Base-by-base conservation (phyloP, 495 filamentous ascomycete genomes). In the Rhypophila decipiens region DNA sequence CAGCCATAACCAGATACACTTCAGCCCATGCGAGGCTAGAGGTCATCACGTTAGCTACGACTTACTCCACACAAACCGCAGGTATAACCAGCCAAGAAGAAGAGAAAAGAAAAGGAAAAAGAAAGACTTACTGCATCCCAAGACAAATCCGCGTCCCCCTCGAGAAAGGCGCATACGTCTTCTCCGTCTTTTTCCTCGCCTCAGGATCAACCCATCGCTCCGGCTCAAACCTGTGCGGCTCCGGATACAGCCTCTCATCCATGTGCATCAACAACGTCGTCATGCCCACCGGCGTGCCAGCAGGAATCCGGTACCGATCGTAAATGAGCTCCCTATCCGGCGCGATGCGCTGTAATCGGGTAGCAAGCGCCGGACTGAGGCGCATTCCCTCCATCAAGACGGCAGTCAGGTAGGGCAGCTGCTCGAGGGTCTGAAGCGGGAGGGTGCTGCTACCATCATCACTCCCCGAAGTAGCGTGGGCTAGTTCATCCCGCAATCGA, bases 301-400 rank as follows among this genome's bases (percentile, higher is more conserved):
- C 54, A 1, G 73, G 74, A 39, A 78, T 77, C 3, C 52, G 49
- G 69, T 71, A 77, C 7, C 35, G 9, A 4, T 53, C 44, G 51
- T 71, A 73, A 1, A 58, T 33, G 10, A 76, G 57, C 8, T 63
- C 60, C 17, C 53, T 42, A 36, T 68, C 54, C 10, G 15, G 9
- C 0, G 67, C 56, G 22, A 71, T 59, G 12, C 71, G 63, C 13
- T 59, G 55, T 5, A 68, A 49, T 1, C 69, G 56, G 0, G 68
- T 62, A 24, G 53, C 60, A 7, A 69, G 49, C 1, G 57, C 70
- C 2, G 63, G 57, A 17, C 53, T 56, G 9, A 66, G 13, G 46
- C 68, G 61, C 18, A 71, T 39, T 10, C 57, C 67, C 47, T 71
- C 69, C 46, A 56, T 63, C 9, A 70, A 40, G 1, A 65, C 57